Percentiles rank a stretch among this genome's conserved stretches.
These are phyloP conservation scores for Scleroderma bovista DNA, from an alignment of 768 basidiomycete species.

Conservation along the genomic window DNA sequence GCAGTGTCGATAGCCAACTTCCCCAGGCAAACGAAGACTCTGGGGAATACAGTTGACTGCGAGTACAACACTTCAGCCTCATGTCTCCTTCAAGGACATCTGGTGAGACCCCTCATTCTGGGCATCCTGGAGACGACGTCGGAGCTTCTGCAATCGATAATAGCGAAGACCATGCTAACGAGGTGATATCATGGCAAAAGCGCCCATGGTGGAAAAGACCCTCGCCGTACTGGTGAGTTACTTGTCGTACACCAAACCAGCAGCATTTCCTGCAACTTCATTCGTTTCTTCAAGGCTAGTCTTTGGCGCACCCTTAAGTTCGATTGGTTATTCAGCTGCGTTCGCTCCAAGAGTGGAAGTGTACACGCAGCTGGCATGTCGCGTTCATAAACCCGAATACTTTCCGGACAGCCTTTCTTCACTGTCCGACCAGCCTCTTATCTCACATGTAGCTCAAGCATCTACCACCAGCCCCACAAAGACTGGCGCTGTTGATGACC, in stretches of 20 bases:
- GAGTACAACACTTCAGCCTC: neutral
- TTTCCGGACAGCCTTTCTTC: neutral
- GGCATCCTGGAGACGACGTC: neutral
- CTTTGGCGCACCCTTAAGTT: constrained; percentile 44
- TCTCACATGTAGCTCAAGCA: neutral
- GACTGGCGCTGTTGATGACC: neutral
- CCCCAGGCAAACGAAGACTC: too few relatives aligned
- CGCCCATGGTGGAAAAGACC: constrained; percentile 75
- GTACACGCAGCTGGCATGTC: constrained; percentile 69
- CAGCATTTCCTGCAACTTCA: constrained; percentile 2
- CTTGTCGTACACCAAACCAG: neutral
- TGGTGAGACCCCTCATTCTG: neutral
- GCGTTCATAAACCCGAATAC: constrained; percentile 57
- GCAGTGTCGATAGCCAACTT: too few relatives aligned
- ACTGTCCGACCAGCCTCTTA: neutral
- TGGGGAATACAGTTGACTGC: too few relatives aligned
- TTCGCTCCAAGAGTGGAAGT: constrained; percentile 70
- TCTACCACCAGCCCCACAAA: neutral
- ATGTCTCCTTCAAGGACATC: neutral
- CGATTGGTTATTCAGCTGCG: constrained; percentile 50
- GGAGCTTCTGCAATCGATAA: constrained; percentile 9
- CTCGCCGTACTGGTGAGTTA: constrained; percentile 63
- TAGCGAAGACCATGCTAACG: constrained; percentile 25
- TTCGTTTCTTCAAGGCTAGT: constrained; percentile 46
- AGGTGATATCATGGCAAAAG: constrained; percentile 18